Percentiles rank a stretch among this genome's conserved stretches.
These are phyloP conservation scores for Calonectria pseudoreteaudii DNA, from an alignment of 2,329 filamentous ascomycete species.

Conservation along the genomic window DNA sequence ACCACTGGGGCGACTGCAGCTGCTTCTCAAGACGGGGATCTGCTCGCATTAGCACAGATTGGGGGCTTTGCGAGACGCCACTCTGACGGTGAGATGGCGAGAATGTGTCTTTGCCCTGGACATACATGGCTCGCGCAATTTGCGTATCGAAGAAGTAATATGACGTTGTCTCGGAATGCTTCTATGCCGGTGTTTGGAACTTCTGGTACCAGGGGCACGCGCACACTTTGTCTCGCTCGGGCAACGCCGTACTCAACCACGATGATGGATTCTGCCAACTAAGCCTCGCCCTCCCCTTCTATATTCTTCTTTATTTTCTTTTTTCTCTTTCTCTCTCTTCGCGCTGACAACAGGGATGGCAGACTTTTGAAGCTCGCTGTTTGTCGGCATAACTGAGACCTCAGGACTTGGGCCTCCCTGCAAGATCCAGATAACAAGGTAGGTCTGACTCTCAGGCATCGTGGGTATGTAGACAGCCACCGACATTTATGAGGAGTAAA, in stretches of 20 bases:
- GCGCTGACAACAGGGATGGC: not conserved
- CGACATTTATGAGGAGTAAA: not conserved
- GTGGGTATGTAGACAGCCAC: constrained; percentile 2
- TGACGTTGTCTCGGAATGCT: constrained; percentile 14
- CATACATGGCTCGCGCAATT: constrained; percentile 28
- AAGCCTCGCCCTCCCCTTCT: not conserved
- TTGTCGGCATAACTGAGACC: not conserved
- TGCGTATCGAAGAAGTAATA: constrained; percentile 22
- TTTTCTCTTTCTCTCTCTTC: not conserved
- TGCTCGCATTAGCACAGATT: constrained; percentile 8
- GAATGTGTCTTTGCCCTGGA: not conserved
- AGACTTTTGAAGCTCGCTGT: not conserved
- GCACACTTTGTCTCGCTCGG: not conserved
- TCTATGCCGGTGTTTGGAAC: not conserved
- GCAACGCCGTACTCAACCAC: not conserved
- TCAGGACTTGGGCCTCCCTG: not conserved
- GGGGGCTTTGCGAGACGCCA: constrained; percentile 28
- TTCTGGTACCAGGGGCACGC: not conserved
- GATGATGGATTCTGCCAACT: not conserved
- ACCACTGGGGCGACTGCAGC: not conserved
- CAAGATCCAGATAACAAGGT: constrained; percentile 9
- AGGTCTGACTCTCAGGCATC: not conserved
- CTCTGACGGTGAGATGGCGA: constrained; percentile 29
- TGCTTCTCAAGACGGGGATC: constrained; percentile 14
- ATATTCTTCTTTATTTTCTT: not conserved